Evolutionary conservation across 2,329 filamentous ascomycete species (phyloP), one percentile per base, ranked within the genome.

Genomic region (Colletotrichum sp.): DNA sequence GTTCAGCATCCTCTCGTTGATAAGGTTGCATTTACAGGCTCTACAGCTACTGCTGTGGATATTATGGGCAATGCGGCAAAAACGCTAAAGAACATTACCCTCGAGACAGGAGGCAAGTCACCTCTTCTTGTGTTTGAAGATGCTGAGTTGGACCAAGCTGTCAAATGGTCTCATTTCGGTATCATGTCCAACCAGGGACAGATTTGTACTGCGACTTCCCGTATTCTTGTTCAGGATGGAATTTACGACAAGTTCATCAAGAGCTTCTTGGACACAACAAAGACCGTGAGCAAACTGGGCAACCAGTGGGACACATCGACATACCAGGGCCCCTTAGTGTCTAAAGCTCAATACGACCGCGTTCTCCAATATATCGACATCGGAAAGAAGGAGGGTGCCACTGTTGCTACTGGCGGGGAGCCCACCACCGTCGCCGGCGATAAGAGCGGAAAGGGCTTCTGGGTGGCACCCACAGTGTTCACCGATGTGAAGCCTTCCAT

Each of bases 1-100:
- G 92, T 92, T 2, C 88, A 89, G 65, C 94, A 96, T 81, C 85
- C 91, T 36, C 90, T 90, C 55, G 89, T 96, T n/a, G 92, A 95
- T 81, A 96, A 96, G 87, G 88, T 96, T 77, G 93, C 94, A 0
- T 96, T 96, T 78, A 96, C 94, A 0, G 95, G 95, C 59, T 94
- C 92, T 12, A 96, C 94, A 0, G 86, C 87, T 2, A 96, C 94
- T 1, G 95, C 92, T 10, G 90, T 91, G 74, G 89, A 93, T 70
- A 94, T 96, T 78, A 95, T 96, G 93, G 94, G 94, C 81, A 89
- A 91, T 84, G 94, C 94, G 0, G 89, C 91, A 26, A 84, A 89
- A 2, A 94, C 87, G 78, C 85, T 92, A 80, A 93, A 93, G 85
- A 93, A 92, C 80, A 91, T 93, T 74, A 93, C 91, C 3, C 87